Evolutionary conservation across 306 rosid genomes (phyloP).

Genomic region (Cucumis hystrix): DNA sequence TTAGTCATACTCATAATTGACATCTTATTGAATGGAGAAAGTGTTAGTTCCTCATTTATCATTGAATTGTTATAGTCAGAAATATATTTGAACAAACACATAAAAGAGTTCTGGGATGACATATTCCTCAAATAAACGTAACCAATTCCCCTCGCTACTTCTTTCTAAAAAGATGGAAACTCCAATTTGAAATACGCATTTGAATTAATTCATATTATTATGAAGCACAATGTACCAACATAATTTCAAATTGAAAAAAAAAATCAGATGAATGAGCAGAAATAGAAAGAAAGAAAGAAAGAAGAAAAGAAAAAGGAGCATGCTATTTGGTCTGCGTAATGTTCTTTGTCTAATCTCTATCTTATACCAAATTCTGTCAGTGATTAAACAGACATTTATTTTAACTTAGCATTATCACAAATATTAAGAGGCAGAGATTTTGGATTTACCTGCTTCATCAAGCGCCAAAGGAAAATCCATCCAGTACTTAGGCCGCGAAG

Average conservation of each 20-base stretch:
- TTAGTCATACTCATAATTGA: neutral
- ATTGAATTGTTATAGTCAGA: neutral
- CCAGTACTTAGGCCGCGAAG: conserved; percentile 63
- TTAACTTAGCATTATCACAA: neutral
- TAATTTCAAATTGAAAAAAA: neutral
- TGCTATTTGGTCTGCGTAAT: neutral
- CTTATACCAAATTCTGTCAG: neutral
- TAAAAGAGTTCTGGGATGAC: neutral
- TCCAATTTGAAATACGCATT: no score
- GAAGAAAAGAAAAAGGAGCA: neutral
- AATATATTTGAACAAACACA: neutral
- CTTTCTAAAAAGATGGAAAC: neutral
- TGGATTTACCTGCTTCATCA: conserved; percentile 33
- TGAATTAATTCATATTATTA: neutral
- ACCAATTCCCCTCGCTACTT: neutral
- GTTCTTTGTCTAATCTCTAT: neutral
- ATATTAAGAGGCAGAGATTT: neutral
- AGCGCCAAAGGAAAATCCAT: conserved; percentile 65
- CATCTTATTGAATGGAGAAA: neutral
- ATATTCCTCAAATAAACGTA: neutral
- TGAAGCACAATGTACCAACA: neutral
- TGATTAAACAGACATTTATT: neutral
- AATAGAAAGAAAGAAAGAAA: no score
- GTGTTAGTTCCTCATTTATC: neutral
- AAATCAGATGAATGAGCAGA: neutral